phyloP scores from a whole-genome alignment of 1,284 basidiomycete species.

The Gastroboletus turbinatus region DNA sequence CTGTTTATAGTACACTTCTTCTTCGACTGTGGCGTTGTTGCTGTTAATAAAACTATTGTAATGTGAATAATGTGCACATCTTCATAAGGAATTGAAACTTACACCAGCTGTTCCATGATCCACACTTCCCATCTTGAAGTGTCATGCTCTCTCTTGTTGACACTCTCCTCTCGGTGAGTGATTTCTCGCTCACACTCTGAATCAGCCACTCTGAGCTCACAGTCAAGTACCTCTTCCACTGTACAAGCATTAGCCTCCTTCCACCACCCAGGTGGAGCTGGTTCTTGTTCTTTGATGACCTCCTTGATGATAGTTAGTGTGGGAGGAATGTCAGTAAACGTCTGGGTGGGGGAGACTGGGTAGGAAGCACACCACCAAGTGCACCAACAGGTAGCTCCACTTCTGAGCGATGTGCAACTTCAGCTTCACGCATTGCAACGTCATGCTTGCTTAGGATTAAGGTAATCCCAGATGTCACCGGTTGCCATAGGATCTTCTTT shows the following conservation, averaged over 20 bases:
- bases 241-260: conserved; percentile 60
- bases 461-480: conserved; percentile 65
- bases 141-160: conserved; percentile 81
- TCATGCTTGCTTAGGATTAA: conserved; percentile 78
- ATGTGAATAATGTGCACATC: conserved; percentile 14
- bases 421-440: conserved; percentile 76
- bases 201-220: conserved; percentile 79
- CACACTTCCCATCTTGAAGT: conserved; percentile 79
- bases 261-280: conserved; percentile 74
- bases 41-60: conserved; percentile 57
- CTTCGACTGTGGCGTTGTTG: conserved; percentile 66
- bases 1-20: conserved; percentile 77
- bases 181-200: conserved; percentile 82
- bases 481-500: conserved; percentile 44
- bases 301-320: conserved; percentile 81
- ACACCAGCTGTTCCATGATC: conserved; percentile 90
- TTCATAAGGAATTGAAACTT: conserved; percentile 32
- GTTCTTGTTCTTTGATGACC: conserved; percentile 74
- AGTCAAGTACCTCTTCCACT: conserved; percentile 77
- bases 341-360: conserved; percentile 48
- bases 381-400: conserved; percentile 78
- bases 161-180: conserved; percentile 74
- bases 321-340: conserved; percentile 55
- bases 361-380: conserved; percentile 69
- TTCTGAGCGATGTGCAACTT: conserved; percentile 81